These are phyloP conservation scores for Akanthomyces muscarius DNA, from an alignment of 2,329 filamentous ascomycete genomes.

Conservation along the genomic window DNA sequence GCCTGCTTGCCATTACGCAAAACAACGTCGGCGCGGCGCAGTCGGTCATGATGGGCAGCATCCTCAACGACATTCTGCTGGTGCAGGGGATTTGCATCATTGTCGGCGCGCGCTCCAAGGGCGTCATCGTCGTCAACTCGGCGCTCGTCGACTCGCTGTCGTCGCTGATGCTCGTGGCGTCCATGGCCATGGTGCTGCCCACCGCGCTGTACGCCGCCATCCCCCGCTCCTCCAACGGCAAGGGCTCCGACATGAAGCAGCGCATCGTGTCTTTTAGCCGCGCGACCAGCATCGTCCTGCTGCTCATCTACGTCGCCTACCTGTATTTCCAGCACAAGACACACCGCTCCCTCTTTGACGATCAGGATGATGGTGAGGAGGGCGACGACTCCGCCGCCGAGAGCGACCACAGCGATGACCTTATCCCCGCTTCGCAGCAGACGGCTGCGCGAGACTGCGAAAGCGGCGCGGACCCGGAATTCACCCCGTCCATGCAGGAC, in stretches of 20 bases:
- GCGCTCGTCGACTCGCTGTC: slow-evolving; percentile 20
- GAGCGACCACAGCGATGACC: slow-evolving; percentile 4
- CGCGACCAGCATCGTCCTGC: slow-evolving; percentile 18
- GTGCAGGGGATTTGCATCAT: slow-evolving; percentile 22
- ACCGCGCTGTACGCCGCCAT: slow-evolving; percentile 19
- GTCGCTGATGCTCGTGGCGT: slow-evolving; percentile 20
- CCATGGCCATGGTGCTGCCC: slow-evolving; percentile 20
- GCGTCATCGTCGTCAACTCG: slow-evolving; percentile 20
- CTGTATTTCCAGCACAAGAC: slow-evolving; percentile 21
- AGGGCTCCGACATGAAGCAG: slow-evolving; percentile 7
- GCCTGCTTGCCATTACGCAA: slow-evolving; percentile 18
- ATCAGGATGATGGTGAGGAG: slow-evolving; percentile 4
- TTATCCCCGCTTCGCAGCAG: not conserved
- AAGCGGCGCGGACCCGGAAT: slow-evolving; percentile 2
- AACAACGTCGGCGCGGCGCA: slow-evolving; percentile 19
- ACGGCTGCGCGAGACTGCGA: slow-evolving; percentile 1
- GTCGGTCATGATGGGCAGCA: slow-evolving; percentile 21
- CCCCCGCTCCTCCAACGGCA: not conserved
- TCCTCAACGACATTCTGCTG: slow-evolving; percentile 20
- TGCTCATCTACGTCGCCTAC: slow-evolving; percentile 18
- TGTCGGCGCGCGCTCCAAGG: slow-evolving; percentile 18
- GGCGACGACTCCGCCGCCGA: not conserved
- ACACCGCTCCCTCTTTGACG: slow-evolving; percentile 19
- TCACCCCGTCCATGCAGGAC: slow-evolving; percentile 16
- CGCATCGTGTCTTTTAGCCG: slow-evolving; percentile 20